phyloP scores from a whole-genome alignment of 2,329 filamentous ascomycete species.

The Monosporascus sp. region DNA sequence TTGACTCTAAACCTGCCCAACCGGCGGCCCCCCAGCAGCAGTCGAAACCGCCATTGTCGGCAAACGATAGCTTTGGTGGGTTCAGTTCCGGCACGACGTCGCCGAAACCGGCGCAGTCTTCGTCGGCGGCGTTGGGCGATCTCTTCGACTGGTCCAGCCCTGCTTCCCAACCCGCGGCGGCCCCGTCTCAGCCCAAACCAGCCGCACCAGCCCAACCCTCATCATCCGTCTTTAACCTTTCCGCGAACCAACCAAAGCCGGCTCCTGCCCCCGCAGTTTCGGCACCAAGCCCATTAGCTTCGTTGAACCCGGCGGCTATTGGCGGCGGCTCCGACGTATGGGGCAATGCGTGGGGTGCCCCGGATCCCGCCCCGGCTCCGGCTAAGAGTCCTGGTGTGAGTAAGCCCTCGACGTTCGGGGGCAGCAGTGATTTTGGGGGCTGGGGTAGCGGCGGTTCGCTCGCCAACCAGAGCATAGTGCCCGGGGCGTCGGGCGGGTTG shows the following conservation, averaged over 20 bases:
- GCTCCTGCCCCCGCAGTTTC: constrained; percentile 35
- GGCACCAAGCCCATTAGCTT: constrained; percentile 29
- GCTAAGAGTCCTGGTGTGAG: constrained; percentile 57
- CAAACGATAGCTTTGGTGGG: constrained; percentile 61
- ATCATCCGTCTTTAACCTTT: constrained; percentile 79
- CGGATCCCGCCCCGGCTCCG: constrained; percentile 44
- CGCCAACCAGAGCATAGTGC: constrained; percentile 55
- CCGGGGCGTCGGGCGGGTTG: constrained; percentile 61
- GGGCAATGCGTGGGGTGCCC: constrained; percentile 82
- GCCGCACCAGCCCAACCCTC: constrained; percentile 35
- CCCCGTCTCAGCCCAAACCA: constrained; percentile 38
- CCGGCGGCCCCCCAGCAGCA: constrained; percentile 48
- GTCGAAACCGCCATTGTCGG: constrained; percentile 29
- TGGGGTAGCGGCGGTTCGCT: constrained; percentile 51
- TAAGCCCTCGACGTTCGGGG: constrained; percentile 38
- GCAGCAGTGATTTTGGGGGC: constrained; percentile 54
- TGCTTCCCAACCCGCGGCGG: constrained; percentile 38
- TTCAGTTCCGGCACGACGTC: constrained; percentile 43
- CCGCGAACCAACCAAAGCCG: constrained; percentile 44
- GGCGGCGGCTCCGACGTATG: constrained; percentile 65
- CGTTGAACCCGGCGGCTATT: constrained; percentile 34
- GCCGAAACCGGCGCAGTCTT: constrained; percentile 38
- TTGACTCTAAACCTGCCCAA: constrained; percentile 66
- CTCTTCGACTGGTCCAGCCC: constrained; percentile 70
- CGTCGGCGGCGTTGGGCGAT: constrained; percentile 64